Evolutionary conservation across 208 protist species (phyloP), one percentile per base, ranked within the genome.

Genomic region (Leishmania major): DNA sequence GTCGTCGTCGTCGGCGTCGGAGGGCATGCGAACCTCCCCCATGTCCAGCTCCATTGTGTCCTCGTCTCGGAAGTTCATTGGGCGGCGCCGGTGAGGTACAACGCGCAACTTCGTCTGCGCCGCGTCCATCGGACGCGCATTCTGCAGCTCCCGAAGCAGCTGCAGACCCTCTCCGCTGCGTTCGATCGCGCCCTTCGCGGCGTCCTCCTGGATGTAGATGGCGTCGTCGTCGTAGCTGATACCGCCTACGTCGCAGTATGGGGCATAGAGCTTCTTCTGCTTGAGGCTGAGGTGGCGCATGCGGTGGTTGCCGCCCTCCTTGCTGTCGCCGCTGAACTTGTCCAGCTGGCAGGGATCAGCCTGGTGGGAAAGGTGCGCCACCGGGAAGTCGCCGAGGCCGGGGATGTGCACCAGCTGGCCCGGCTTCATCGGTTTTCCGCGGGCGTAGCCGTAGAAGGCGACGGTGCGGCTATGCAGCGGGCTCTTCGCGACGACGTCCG

Each of bases 141-240:
- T 85, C 80, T 97, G 92, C 51, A 98, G 88, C 79, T 97, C 91
- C n/a, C 90, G 88, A 75, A 98, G 80, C 55, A 97, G 84, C 75
- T 91, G 86, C 64, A 97, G 79, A 49, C 95, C 96, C 80, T 97
- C 93, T 59, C 95, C 95, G 62, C 81, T 94, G 62, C 96, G 92
- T 79, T 97, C 91, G 85, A 97, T 94, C 49, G 79, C 86, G 7
- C 79, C 89, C 67, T 94, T 89, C 62, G 97, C 92, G 15, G 96
- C 89, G 60, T 98, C 91, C 75, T 96, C 90, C 55, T 98, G 87
- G 80, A 99, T 97, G 88, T 99, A 99, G 76, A 99, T 97, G 60
- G 97, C 98, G 89, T 99, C 99, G 60, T 99, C 96, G 85, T 99
- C 99, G 89, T 99, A 99, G 62, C 97, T 92, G 79, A 99, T 93